Base-by-base conservation (phyloP, 768 basidiomycete species). In the Panus rudis region DNA sequence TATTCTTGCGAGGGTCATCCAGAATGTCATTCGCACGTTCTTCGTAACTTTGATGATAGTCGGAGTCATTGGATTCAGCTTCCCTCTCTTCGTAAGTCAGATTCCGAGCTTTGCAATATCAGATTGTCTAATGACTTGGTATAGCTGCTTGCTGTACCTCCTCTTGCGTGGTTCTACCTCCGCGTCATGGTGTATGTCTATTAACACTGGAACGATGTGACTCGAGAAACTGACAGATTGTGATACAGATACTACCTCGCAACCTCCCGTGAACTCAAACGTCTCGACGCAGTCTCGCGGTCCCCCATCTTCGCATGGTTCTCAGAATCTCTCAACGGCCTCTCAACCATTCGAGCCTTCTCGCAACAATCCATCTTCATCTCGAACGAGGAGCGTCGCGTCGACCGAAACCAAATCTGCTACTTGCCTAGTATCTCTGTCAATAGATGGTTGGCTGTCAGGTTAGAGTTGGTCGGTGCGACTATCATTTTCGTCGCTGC, bases 261-360 rank as follows among this genome's bases (percentile, higher is more conserved):
- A 3, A 91, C 89, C 0, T 88, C 84, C 1, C 80, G 90, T 20
- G 90, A 92, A 59, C 72, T 92, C 20, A 91, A 92, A 60, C 85
- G 90, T 12, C 70, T 93, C 12, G 90, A 92, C 51, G 85, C 91
- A 1, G 83, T 90, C 20, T 89, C 89, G 4, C 81, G 87, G 28
- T 90, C 88, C 0, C 92, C 93, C 1, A 90, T 98, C 46, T 93
- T 94, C 60, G 84, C 83, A 0, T 86, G 83, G 81, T 89, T 89
- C 58, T 84, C 84, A 2, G 88, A 89, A 58, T 82, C 77, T 3
- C 64, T 81, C 27, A 72, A 76, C 3, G 91, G 91, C 5, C 62
- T 90, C 27, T 79, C 86, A 1, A 92, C 88, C 2, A 92, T 93
- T 52, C 76, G 89, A 0, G 87, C 88, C 0, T 92, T 84, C 66